Conservation (phyloP, 1,284 basidiomycete genomes). For the Albatrellus sp. region DNA sequence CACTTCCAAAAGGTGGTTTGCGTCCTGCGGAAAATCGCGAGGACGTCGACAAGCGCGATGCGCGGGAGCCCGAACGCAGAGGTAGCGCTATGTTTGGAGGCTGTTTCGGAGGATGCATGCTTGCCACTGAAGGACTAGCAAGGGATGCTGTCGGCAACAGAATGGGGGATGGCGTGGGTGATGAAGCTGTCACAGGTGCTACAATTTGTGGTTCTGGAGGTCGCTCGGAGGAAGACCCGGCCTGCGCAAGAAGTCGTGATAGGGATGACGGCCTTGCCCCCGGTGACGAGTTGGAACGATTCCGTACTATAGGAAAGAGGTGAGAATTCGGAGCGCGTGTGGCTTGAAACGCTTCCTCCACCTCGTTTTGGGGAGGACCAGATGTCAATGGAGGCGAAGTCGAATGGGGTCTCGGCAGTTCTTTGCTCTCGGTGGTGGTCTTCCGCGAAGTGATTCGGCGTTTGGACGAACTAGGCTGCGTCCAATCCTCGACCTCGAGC, state of each 20-base stretch:
- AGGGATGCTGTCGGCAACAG: slow-evolving; percentile 10
- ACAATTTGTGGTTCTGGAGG: slow-evolving; percentile 23
- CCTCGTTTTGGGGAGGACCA: slow-evolving; percentile 42
- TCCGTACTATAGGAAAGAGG: slow-evolving; percentile 42
- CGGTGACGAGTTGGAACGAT: slow-evolving; percentile 56
- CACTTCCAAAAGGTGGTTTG: slow-evolving; percentile 40
- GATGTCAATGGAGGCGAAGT: slow-evolving; percentile 5
- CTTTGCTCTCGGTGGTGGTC: slow-evolving; percentile 24
- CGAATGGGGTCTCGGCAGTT: slow-evolving; percentile 9
- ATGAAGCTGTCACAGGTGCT: slow-evolving; percentile 17
- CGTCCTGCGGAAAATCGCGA: slow-evolving; percentile 48
- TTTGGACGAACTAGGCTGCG: slow-evolving; percentile 56
- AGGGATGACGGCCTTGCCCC: slow-evolving; percentile 61
- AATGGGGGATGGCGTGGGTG: slow-evolving; percentile 13
- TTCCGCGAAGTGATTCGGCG: slow-evolving; percentile 43
- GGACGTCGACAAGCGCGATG: slow-evolving; percentile 44
- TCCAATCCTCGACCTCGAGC: slow-evolving; percentile 90
- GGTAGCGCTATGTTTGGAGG: slow-evolving; percentile 33
- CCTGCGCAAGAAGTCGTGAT: slow-evolving; percentile 64
- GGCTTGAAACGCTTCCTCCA: slow-evolving; percentile 52
- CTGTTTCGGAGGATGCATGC: slow-evolving; percentile 5
- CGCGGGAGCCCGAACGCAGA: slow-evolving; percentile 52
- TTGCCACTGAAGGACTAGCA: slow-evolving; percentile 7
- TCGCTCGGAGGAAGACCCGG: slow-evolving; percentile 21
- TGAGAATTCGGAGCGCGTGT: slow-evolving; percentile 50